These are phyloP conservation scores for Hypocreales sp. DNA, from an alignment of 2,329 filamentous ascomycete genomes.

Conservation along the genomic window DNA sequence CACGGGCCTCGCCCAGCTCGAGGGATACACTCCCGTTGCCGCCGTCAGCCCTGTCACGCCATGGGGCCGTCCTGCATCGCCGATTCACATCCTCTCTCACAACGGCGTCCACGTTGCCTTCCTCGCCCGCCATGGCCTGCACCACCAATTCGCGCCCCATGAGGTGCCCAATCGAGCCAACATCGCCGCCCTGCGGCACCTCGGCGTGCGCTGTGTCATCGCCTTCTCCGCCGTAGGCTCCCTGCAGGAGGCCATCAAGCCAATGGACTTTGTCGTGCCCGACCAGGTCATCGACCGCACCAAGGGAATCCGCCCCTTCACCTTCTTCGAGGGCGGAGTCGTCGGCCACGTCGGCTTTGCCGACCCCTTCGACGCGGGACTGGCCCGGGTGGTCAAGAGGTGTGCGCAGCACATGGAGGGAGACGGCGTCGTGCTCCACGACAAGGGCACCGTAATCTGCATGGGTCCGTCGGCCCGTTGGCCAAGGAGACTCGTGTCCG, in stretches of 20 bases:
- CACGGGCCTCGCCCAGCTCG: slow-evolving; percentile 78
- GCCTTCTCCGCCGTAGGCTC: slow-evolving; percentile 92
- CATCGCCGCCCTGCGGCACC: slow-evolving; percentile 84
- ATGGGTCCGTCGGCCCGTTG: slow-evolving; percentile 52
- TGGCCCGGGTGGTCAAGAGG: slow-evolving; percentile 61
- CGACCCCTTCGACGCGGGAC: slow-evolving; percentile 74
- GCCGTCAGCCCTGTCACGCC: slow-evolving; percentile 64
- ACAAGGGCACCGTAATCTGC: slow-evolving; percentile 72
- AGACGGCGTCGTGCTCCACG: slow-evolving; percentile 72
- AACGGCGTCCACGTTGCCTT: slow-evolving; percentile 73
- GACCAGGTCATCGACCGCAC: slow-evolving; percentile 97
- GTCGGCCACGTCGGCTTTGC: slow-evolving; percentile 93
- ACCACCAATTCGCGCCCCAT: slow-evolving; percentile 84
- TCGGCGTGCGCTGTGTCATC: slow-evolving; percentile 83
- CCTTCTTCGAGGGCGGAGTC: slow-evolving; percentile 85
- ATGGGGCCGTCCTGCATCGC: slow-evolving; percentile 66
- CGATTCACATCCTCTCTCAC: slow-evolving; percentile 81
- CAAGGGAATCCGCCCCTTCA: slow-evolving; percentile 86
- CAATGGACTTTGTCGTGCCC: slow-evolving; percentile 90
- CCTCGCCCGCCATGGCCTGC: slow-evolving; percentile 75
- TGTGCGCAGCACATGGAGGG: slow-evolving; percentile 67
- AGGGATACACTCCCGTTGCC: slow-evolving; percentile 74
- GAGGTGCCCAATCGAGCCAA: slow-evolving; percentile 93
- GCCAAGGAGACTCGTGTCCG: no score
- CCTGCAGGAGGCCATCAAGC: slow-evolving; percentile 81